Conservation (phyloP, 805 yeast genomes). For the Tetrapisispora nanseiensis region DNA sequence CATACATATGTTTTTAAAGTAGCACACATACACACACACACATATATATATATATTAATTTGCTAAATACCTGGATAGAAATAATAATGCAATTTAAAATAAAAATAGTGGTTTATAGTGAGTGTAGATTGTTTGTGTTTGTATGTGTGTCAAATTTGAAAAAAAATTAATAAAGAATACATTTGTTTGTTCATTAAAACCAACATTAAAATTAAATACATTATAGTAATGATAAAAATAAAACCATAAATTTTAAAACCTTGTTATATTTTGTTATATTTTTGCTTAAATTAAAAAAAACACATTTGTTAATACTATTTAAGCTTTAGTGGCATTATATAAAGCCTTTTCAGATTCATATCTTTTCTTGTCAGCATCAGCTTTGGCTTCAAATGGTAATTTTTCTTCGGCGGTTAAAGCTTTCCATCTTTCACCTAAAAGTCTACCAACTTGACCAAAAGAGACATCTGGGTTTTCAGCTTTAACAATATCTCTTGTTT, state of each 20-base stretch:
- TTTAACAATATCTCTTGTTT: constrained; percentile 90
- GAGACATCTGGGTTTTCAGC: constrained; percentile 94
- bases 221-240: not conserved
- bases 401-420: constrained; percentile 74
- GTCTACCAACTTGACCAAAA: constrained; percentile 91
- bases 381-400: constrained; percentile 84
- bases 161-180: too few relatives aligned
- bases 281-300: not conserved
- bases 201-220: too few relatives aligned
- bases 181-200: too few relatives aligned
- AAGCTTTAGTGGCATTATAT: constrained; percentile 41
- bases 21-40: not conserved
- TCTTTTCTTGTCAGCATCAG: constrained; percentile 94
- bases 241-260: too few relatives aligned
- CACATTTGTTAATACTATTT: not conserved
- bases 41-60: not conserved
- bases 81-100: too few relatives aligned
- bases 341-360: constrained; percentile 93
- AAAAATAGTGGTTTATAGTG: too few relatives aligned
- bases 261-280: too few relatives aligned
- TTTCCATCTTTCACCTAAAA: constrained; percentile 96
- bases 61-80: too few relatives aligned
- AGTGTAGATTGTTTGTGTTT: too few relatives aligned
- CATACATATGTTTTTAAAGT: too few relatives aligned
- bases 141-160: too few relatives aligned